Evolutionary conservation across 495 filamentous ascomycete genomes (phyloP), one percentile per base, ranked within the genome.

Genomic region (Talaromyces stipitatus): DNA sequence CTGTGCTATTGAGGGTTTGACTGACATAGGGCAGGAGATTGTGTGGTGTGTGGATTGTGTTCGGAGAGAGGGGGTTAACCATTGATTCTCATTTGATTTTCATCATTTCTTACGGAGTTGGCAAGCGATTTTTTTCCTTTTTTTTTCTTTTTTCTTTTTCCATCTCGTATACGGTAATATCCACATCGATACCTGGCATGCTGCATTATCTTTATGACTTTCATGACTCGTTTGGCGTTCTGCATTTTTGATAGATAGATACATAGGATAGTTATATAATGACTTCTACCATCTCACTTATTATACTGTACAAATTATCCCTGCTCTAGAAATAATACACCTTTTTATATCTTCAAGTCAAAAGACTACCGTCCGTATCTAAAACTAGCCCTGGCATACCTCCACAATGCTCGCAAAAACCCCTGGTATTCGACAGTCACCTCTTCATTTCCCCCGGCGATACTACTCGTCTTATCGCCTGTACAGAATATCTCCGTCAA

Each of bases 401-500:
- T 88, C 70, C 89, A 85, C 64, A 98, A 69, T 1, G 85, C 91
- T 38, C 87, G 73, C 52, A 96, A 79, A 65, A 97, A 98, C 9
- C 95, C 86, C 66, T 96, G 92, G 69, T 98, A 98, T 54, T 89
- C 91, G 14, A 97, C 92, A 0, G 84, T 85, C 59, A 72, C 72
- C 11, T 69, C 67, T 14, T 53, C 57, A 32, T 33, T 54, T 57
- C 64, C 67, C 1, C 69, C 74, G 14, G 59, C 66, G 27, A 70
- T 51, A 14, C 64, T 66, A 50, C 72, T 72, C 48, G 60, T 73
- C 30, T 68, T 78, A 45, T 73, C 72, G 4, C 78, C 76, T 6
- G 77, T 78, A 57, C 77, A 79, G 54, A 89, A 96, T 58, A 98
- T 97, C 78, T 98, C 94, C 1, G 92, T 97, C 59, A 98, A 72